Evolutionary conservation across 169 alveolate species (phyloP).

Genomic region (Eimeria praecox): DNA sequence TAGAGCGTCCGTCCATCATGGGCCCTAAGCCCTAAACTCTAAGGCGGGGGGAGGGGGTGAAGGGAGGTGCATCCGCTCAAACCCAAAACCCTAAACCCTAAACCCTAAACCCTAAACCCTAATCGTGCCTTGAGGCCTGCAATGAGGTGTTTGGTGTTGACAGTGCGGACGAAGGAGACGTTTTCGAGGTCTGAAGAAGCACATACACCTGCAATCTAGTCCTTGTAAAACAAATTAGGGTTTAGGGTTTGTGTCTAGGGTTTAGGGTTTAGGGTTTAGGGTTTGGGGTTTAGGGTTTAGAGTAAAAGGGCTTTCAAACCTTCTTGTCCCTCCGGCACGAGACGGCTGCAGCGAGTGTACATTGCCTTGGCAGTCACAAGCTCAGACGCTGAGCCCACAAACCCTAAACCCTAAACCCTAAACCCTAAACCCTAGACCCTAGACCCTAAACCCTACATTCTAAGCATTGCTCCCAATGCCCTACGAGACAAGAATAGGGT

Average conservation of each 20-base stretch:
- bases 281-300: neutral
- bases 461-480: neutral
- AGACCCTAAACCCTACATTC: neutral
- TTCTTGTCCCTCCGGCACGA: constrained; percentile 52
- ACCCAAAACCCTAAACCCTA: constrained; percentile 34
- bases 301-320: neutral
- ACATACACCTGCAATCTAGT: neutral
- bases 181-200: neutral
- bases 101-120: constrained; percentile 28
- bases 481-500: neutral
- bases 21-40: no score
- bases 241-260: neutral
- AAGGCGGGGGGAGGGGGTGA: no score
- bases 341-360: constrained; percentile 69
- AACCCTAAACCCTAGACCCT: constrained; percentile 25
- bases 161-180: constrained; percentile 17
- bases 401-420: constrained; percentile 26
- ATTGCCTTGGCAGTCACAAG: constrained; percentile 40
- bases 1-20: no score
- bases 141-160: constrained; percentile 26
- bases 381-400: constrained; percentile 41
- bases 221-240: neutral
- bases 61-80: no score
- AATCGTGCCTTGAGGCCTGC: constrained; percentile 32
- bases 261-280: constrained; percentile 7